Evolutionary conservation across 345 rosid genomes (phyloP), one percentile per base, ranked within the genome.

Genomic region (Adansonia digitata): DNA sequence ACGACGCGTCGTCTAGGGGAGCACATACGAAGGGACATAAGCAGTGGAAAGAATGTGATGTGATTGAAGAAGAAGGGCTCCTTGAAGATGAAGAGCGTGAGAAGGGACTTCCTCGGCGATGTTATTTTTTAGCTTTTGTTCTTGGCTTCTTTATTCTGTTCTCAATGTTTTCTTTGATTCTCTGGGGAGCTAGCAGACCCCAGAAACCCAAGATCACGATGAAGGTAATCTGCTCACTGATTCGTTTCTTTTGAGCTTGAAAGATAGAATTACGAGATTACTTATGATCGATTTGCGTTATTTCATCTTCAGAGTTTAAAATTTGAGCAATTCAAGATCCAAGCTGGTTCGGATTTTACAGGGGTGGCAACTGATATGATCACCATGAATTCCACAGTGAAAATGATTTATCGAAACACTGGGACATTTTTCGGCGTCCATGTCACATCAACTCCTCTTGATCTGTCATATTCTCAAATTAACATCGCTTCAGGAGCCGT

Each of bases 381-480:
- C 82, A 81, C 89, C 0, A 85, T 90, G 77, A 93, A 93, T 55
- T 91, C 99, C 5, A 93, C 97, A 1, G 75, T 90, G 52, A 91
- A 84, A 76, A 81, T 95, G 88, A 71, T 83, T 56, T 95, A 95
- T 72, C 83, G 92, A 0, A 95, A 93, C 88, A 90, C 88, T 0
- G 99, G 98, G 75, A 91, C 98, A 12, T 95, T 95, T 80, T 95
- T 95, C 39, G 99, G 99, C 11, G 94, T 91, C 46, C 98, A 93
- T 72, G 99, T 93, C 20, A 81, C 93, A 22, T 82, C 99, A 15
- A 76, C 93, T 59, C 93, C 97, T 4, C 51, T 90, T 11, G 98
- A 95, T 82, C 93, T 93, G 11, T 77, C 84, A 18, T 89, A 81
- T 78, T 85, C 90, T 31, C 81, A 93, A 11, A 81, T 93, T 81